Percentiles rank a stretch among this genome's conserved stretches.
These are phyloP conservation scores for Cyberlindnera mrakii DNA, from an alignment of 805 yeast genomes.

Conservation along the genomic window DNA sequence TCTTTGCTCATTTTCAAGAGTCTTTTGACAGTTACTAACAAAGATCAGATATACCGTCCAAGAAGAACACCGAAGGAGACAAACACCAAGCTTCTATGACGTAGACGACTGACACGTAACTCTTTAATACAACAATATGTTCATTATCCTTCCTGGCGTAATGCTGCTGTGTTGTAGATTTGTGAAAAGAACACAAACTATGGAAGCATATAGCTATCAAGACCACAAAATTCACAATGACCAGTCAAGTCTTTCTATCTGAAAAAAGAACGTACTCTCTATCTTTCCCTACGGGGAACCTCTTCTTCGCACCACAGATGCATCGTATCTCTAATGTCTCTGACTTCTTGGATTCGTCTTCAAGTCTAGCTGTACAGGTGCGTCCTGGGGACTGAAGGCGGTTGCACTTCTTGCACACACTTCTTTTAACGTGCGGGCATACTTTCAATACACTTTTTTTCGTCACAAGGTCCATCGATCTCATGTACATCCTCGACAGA, in stretches of 20 bases:
- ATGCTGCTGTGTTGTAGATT: too few relatives aligned
- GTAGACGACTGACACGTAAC: not conserved
- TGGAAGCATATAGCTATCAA: not conserved
- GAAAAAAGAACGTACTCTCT: slow-evolving; percentile 42
- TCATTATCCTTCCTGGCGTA: too few relatives aligned
- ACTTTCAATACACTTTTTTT: slow-evolving; percentile 62
- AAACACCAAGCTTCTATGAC: slow-evolving; percentile 11
- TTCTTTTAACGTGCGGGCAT: slow-evolving; percentile 61
- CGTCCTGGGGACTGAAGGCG: slow-evolving; percentile 44
- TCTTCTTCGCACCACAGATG: slow-evolving; percentile 43
- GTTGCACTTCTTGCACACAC: slow-evolving; percentile 63
- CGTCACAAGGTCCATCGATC: slow-evolving; percentile 53
- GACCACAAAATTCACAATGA: not conserved
- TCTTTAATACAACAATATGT: too few relatives aligned
- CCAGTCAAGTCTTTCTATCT: slow-evolving; percentile 24
- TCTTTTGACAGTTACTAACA: slow-evolving; percentile 4
- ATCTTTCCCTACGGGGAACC: slow-evolving; percentile 60
- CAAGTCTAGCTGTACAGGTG: slow-evolving; percentile 32
- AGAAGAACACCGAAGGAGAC: slow-evolving; percentile 23
- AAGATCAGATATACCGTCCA: slow-evolving; percentile 26
- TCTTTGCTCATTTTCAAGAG: not conserved
- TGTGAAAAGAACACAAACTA: too few relatives aligned
- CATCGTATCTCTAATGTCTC: slow-evolving; percentile 50
- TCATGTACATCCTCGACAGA: slow-evolving; percentile 50
- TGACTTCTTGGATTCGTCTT: slow-evolving; percentile 37